Evolutionary conservation across 2,329 filamentous ascomycete species (phyloP), one percentile per base, ranked within the genome.

Genomic region (Chaetoscypha palmicola): DNA sequence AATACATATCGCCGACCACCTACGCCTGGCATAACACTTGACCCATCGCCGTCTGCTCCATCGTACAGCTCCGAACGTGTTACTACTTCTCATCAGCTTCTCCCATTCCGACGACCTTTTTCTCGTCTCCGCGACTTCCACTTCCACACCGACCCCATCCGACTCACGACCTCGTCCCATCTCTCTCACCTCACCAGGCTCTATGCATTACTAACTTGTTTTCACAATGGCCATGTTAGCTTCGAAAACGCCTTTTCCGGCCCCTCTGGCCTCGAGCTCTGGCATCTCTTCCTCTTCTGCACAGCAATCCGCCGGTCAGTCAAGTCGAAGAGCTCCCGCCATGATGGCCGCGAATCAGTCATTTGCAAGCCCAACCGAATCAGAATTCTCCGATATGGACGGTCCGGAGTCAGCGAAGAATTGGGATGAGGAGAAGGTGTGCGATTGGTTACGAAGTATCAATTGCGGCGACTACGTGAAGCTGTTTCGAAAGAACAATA

Each of bases 381-480:
- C 88, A 21, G 89, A 95, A 56, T 95, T 95, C 65, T 92, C 87
- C 19, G 89, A 94, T 53, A 74, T 77, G 57, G 87, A 91, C 54
- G 77, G 78, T 23, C 76, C 85, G 41, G 83, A 89, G 58, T 79
- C 82, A 4, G 79, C 86, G 54, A 83, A 82, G 76, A 83, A 76
- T 64, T 97, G 91, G 91, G 83, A 91, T 61, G 92, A 97, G 68
- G 84, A 90, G 54, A 81, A 81, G 54, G 92, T 98, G 22, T 86
- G 85, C 60, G 86, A 95, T 40, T 98, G 94, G 76, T 73, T 98
- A 51, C 77, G 82, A 58, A 89, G 80, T 57, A 90, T 98, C 62
- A 91, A 94, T 61, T 97, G 90, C 62, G 82, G 83, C 56, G 89
- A 97, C 62, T 97, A 98, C 66, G 89, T 95, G 62, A 81, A 86